Base-by-base conservation (phyloP, 2,329 filamentous ascomycete species). In the Cyphellophora europaea region DNA sequence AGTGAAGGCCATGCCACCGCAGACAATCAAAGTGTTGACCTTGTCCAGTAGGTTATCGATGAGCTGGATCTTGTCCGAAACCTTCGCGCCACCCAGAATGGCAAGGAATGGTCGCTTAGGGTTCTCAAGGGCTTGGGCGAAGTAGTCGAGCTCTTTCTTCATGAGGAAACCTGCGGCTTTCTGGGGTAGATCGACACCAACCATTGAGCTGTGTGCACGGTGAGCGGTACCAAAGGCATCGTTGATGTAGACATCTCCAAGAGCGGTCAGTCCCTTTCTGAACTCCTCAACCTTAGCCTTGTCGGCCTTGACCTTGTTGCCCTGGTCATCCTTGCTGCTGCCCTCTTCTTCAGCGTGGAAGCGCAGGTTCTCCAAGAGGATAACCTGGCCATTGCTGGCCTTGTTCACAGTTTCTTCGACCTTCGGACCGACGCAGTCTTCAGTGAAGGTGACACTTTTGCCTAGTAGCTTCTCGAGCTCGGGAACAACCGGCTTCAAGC, bases 61-160 rank as follows among this genome's bases (percentile, higher is more conserved):
- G 53, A 98, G 76, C 72, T 95, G 86, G 63, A 98, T 98, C 81
- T 98, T 98, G 76, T 98, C 91, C 29, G 86, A 93, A 51, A 98
- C 87, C 77, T 98, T 98, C 61, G 91, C 87, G 51, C 91, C 91
- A 53, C 91, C 91, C 35, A 98, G 83, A 59, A 98, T 98, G 61
- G 91, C 93, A 36, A 98, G 80, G 83, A 98, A 98, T 43, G 91
- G 91, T 38, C 89, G 80, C 69, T 93, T 74, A 43, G 91, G 91
- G 53, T 74, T 78, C 71, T 98, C 91, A 43, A 98, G 82, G 25
- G 87, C 91, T 71, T 95, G 77, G 48, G 91, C 91, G 59, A 98
- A 98, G 79, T 98, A 98, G 60, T 98, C 91, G 45, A 98, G 82
- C 68, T 98, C 91, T 74, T 96, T 98, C 82, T 98, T 98, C 74